Percentiles rank a stretch among this genome's conserved stretches.
Conservation (phyloP, 768 basidiomycete species). For the Epithele typhae region DNA sequence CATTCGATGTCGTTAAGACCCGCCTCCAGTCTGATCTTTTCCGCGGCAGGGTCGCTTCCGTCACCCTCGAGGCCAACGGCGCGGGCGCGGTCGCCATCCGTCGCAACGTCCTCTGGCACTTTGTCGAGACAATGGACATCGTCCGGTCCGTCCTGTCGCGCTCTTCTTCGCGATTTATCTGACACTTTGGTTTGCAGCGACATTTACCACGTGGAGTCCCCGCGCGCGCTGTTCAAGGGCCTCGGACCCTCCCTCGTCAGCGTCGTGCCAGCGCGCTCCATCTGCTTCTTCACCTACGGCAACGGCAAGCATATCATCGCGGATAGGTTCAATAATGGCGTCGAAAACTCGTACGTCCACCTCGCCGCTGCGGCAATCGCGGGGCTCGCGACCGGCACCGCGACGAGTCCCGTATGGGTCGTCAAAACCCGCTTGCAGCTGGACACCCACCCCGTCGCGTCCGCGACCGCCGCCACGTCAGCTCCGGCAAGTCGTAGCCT, state of each 20-base stretch:
- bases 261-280: slow-evolving; percentile 91
- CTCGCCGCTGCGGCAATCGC: slow-evolving; percentile 82
- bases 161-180: too few species aligned
- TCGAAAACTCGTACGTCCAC: slow-evolving; percentile 84
- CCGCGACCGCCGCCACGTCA: too few species aligned
- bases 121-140: slow-evolving; percentile 91
- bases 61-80: slow-evolving; percentile 27
- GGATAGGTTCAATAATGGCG: slow-evolving; percentile 67
- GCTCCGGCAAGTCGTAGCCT: slow-evolving; percentile 6
- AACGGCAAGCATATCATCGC: slow-evolving; percentile 94
- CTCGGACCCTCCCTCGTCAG: slow-evolving; percentile 93
- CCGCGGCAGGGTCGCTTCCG: slow-evolving; percentile 37
- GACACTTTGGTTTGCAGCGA: too few species aligned
- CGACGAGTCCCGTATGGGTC: slow-evolving; percentile 99
- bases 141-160: too few species aligned
- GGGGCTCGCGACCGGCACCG: slow-evolving; percentile 81
- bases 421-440: slow-evolving; percentile 96
- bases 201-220: slow-evolving; percentile 86
- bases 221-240: slow-evolving; percentile 88
- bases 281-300: slow-evolving; percentile 97
- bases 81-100: slow-evolving; percentile 28
- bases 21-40: slow-evolving; percentile 91
- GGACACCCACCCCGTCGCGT: slow-evolving; percentile 13
- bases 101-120: slow-evolving; percentile 76
- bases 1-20: slow-evolving; percentile 98